These are phyloP conservation scores for Talaromyces sp. DNA, from an alignment of 2,329 filamentous ascomycete species.

Conservation along the genomic window DNA sequence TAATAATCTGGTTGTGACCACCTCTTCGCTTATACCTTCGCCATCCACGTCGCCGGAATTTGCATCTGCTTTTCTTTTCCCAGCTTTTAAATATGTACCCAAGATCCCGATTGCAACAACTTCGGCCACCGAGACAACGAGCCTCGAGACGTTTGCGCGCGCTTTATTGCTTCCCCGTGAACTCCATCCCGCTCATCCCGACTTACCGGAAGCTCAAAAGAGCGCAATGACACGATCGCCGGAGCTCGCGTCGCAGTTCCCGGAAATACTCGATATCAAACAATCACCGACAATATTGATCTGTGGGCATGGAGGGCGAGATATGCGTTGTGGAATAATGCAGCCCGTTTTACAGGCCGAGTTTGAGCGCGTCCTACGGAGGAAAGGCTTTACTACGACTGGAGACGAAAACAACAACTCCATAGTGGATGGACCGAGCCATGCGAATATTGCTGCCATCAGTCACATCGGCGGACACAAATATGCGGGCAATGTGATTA, in stretches of 20 bases:
- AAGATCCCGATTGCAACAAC: conserved; percentile 57
- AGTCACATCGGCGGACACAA: conserved; percentile 94
- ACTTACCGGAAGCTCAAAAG: conserved; percentile 21
- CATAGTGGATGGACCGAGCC: conserved; percentile 23
- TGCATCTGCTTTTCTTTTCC: conserved; percentile 69
- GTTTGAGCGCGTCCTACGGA: conserved; percentile 52
- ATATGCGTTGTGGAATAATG: conserved; percentile 75
- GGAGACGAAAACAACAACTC: conserved; percentile 5
- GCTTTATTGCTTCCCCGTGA: conserved; percentile 36
- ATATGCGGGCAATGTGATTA: conserved; percentile 87
- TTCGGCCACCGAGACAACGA: conserved; percentile 5
- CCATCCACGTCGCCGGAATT: conserved; percentile 18
- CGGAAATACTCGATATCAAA: conserved; percentile 62
- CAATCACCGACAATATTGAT: conserved; percentile 61
- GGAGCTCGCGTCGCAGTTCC: conserved; percentile 45
- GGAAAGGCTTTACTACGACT: conserved; percentile 25
- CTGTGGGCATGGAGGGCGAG: conserved; percentile 80
- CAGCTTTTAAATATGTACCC: conserved; percentile 76
- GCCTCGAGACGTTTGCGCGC: conserved; percentile 42
- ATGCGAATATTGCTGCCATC: conserved; percentile 47
- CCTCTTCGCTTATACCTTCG: conserved; percentile 66
- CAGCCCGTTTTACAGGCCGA: conserved; percentile 68
- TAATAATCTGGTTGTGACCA: conserved; percentile 72
- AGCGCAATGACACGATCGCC: conserved; percentile 44
- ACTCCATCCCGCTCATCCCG: conserved; percentile 29